Evolutionary conservation across 495 filamentous ascomycete genomes (phyloP), one percentile per base, ranked within the genome.

Genomic region (Penicillium desertorum): DNA sequence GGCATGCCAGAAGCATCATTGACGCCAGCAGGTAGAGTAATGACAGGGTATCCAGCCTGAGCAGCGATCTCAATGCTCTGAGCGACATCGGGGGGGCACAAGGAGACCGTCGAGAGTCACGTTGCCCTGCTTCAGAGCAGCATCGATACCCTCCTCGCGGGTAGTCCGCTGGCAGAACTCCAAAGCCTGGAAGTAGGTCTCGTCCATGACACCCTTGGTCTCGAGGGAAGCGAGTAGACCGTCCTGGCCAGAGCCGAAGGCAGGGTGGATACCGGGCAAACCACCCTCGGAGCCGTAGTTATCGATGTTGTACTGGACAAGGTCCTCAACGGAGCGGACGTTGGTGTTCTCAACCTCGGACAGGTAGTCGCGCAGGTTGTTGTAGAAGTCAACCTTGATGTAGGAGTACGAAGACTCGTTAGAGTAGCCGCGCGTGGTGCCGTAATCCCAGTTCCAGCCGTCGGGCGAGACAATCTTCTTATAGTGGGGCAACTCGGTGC

Each of bases 371-470:
- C 72, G 71, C 60, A 91, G 83, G 72, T 88, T 83, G 72, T 89
- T 89, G 75, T 90, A 90, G 66, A 90, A 89, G 60, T 91, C 88
- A 8, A 86, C 83, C 65, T 89, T 90, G 56, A 90, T 77, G 51
- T 84, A 81, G 6, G 81, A 86, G 71, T 85, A 90, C 62, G 89
- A 88, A 16, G 83, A 86, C 65, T 89, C 82, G 61, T 90, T 88
- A 27, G 83, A 71, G 59, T 72, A 84, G 9, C 87, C 86, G 5
- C 84, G 80, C 4, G 74, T 81, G 30, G 75, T 76, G 16, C 84
- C 86, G 51, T 84, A 88, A 62, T 88, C 85, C 88, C 88, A 90
- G 72, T 89, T 78, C 86, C 85, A 90, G 45, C 82, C 84, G 48
- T 78, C 68, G 0, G 85, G 85, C 27, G 75, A 76, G 22, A 90